Percentiles rank a stretch among this genome's conserved stretches.
Conservation (phyloP, 306 rosid genomes). For the Mucuna pruriens region DNA sequence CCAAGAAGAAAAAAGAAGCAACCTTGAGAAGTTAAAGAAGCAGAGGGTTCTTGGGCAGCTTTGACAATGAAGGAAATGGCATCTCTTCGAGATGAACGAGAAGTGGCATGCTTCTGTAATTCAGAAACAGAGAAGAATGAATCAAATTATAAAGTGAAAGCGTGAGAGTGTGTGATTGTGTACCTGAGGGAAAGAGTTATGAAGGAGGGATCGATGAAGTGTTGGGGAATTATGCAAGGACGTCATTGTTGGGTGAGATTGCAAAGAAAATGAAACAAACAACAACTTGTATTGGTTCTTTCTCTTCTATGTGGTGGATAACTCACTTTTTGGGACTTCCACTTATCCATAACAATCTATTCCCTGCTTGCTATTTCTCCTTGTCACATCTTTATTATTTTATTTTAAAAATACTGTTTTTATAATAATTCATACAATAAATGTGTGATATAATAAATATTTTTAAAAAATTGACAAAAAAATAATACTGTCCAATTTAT, state of each 20-base stretch:
- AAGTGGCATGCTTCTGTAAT: conserved; percentile 59
- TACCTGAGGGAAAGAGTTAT: conserved; percentile 76
- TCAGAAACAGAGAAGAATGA: conserved; percentile 18
- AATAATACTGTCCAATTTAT: no score
- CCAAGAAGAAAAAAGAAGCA: conserved; percentile 14
- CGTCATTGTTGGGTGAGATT: conserved; percentile 56
- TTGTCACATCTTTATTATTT: no score
- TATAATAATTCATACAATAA: no score
- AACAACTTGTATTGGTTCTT: neutral
- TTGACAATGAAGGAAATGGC: conserved; percentile 59
- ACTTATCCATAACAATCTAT: conserved; percentile 42
- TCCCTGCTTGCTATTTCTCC: no score
- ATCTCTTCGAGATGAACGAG: conserved; percentile 61
- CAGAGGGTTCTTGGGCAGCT: conserved; percentile 54
- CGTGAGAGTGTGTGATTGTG: neutral
- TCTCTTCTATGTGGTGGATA: conserved; percentile 47
- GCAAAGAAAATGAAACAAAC: conserved; percentile 15
- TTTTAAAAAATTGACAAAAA: no score
- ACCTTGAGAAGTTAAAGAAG: conserved; percentile 70
- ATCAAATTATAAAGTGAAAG: neutral
- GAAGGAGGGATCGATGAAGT: no score
- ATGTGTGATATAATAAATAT: no score
- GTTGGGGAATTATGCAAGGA: conserved; percentile 73
- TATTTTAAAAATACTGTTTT: no score
- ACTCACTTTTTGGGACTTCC: conserved; percentile 6